phyloP scores from a whole-genome alignment of 116 monocot species.

The Zostera marina region DNA sequence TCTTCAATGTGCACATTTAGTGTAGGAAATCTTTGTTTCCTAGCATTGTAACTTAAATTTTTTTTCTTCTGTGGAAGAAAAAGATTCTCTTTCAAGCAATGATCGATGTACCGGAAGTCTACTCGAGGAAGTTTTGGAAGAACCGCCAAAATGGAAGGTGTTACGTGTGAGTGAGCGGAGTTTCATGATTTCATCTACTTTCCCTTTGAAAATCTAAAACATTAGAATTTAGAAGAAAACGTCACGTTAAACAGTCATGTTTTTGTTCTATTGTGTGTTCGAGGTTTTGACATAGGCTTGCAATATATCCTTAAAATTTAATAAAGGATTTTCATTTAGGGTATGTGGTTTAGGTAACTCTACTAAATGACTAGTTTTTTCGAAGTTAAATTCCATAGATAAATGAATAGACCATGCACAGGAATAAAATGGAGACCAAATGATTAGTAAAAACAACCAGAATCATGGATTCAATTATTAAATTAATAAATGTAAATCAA shows the following conservation, averaged over 20 bases:
- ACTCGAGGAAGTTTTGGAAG: slow-evolving; percentile 81
- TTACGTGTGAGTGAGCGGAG: slow-evolving; percentile 91
- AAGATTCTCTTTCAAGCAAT: slow-evolving; percentile 10
- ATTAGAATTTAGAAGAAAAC: neutral
- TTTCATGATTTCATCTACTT: neutral
- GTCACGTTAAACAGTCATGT: neutral
- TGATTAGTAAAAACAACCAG: too few species aligned
- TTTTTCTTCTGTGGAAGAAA: slow-evolving; percentile 16
- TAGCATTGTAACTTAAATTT: neutral
- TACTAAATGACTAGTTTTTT: too few species aligned
- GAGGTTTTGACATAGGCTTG: too few species aligned
- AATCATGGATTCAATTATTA: neutral
- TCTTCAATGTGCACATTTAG: neutral
- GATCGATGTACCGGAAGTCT: slow-evolving; percentile 18
- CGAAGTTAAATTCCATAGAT: too few species aligned
- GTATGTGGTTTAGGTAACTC: too few species aligned
- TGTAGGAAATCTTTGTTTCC: neutral
- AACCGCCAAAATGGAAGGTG: slow-evolving; percentile 95
- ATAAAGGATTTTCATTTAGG: too few species aligned
- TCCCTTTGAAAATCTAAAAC: neutral
- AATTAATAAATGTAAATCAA: neutral
- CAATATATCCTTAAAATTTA: too few species aligned
- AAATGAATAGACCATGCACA: too few species aligned
- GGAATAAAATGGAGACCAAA: too few species aligned
- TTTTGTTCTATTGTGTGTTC: neutral